Conservation (phyloP, 2,329 filamentous ascomycete species). For the Metarhizium anisopliae region DNA sequence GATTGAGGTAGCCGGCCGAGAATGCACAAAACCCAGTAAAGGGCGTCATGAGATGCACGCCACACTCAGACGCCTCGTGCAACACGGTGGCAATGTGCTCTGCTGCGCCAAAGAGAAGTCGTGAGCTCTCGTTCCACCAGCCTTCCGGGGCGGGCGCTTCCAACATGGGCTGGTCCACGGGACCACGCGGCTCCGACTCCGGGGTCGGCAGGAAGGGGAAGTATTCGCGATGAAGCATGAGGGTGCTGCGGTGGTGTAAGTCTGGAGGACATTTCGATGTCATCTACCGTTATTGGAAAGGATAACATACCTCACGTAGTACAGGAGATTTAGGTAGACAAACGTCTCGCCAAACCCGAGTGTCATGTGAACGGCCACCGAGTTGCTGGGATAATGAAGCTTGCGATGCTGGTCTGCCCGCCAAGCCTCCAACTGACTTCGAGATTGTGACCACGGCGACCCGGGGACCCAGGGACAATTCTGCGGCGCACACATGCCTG, state of each 20-base stretch:
- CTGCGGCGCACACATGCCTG: constrained; percentile 26
- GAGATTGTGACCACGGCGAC: constrained; percentile 24
- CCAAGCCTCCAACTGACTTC: constrained; percentile 24
- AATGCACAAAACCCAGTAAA: constrained; percentile 38
- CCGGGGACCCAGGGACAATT: constrained; percentile 30
- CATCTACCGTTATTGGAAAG: background rate
- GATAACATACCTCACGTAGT: constrained; percentile 28
- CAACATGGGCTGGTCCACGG: constrained; percentile 29
- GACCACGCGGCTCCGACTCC: constrained; percentile 24
- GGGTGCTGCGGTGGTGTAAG: constrained; percentile 15
- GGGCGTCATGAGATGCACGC: constrained; percentile 27
- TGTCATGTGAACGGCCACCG: constrained; percentile 28
- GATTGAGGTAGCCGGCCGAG: constrained; percentile 32
- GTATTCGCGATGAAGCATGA: constrained; percentile 35
- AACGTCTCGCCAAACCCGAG: constrained; percentile 32
- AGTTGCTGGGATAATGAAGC: constrained; percentile 26
- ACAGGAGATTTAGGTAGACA: constrained; percentile 32
- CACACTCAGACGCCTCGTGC: constrained; percentile 27
- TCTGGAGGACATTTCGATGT: background rate
- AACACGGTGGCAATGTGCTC: constrained; percentile 26
- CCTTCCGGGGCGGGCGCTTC: constrained; percentile 26
- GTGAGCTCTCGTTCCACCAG: constrained; percentile 31
- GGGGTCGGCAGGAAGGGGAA: constrained; percentile 32
- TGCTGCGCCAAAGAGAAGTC: constrained; percentile 25
- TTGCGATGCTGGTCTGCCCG: constrained; percentile 23